phyloP scores from a whole-genome alignment of 192 early-diverging fungal species.

The Entomortierella parvispora region DNA sequence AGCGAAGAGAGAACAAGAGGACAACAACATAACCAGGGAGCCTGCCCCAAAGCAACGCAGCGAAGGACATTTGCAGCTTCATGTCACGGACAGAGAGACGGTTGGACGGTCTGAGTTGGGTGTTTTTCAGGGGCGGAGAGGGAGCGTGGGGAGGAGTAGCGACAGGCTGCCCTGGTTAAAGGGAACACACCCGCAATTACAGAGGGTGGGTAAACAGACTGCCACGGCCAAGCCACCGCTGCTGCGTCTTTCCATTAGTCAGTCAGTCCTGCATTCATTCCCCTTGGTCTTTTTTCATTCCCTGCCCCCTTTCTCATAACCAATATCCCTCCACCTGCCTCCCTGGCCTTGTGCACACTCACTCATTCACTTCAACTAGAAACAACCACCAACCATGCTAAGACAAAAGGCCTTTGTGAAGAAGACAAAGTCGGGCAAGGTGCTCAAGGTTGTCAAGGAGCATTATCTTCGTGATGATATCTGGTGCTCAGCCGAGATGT shows the following conservation, averaged over 20 bases:
- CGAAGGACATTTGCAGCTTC: not conserved
- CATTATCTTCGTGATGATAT: conserved; percentile 98
- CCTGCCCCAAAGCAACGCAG: not conserved
- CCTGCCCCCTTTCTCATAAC: too few relatives aligned
- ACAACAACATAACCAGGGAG: not conserved
- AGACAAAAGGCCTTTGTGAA: conserved; percentile 88
- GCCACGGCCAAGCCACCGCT: too few relatives aligned
- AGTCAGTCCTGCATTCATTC: too few relatives aligned
- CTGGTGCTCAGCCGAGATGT: conserved; percentile 75
- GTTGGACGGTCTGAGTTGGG: too few relatives aligned
- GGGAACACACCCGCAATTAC: too few relatives aligned
- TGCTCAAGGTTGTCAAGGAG: conserved; percentile 95
- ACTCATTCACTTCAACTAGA: not conserved
- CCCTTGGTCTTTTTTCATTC: too few relatives aligned
- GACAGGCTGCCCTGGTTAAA: too few relatives aligned
- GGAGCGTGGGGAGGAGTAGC: too few relatives aligned
- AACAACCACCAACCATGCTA: conserved; percentile 63
- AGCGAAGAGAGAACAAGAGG: not conserved
- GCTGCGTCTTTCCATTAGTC: too few relatives aligned
- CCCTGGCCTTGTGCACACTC: not conserved
- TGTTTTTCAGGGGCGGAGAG: too few relatives aligned
- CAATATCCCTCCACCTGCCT: not conserved
- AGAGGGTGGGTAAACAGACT: too few relatives aligned
- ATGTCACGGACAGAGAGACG: not conserved
- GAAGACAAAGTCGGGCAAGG: conserved; percentile 91